phyloP scores from a whole-genome alignment of 208 protist species.

The Trichomonas tenax region DNA sequence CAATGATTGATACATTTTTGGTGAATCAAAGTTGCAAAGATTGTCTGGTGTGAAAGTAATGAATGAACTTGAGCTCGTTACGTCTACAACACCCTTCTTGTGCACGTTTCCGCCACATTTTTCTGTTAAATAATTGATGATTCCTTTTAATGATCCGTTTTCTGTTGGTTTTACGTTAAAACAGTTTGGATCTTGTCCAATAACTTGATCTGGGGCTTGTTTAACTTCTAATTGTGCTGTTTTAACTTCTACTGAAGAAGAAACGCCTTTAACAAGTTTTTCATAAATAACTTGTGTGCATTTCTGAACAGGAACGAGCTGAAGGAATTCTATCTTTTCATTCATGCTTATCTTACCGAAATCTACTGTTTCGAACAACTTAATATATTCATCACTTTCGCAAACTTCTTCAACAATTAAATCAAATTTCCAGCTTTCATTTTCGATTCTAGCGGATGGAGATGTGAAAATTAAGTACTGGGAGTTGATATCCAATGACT shows the following conservation, averaged over 20 bases:
- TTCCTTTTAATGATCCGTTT: not conserved
- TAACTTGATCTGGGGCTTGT: not conserved
- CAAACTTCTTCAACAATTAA: not conserved
- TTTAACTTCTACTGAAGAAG: too few relatives aligned
- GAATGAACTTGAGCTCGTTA: not conserved
- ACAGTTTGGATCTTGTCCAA: not conserved
- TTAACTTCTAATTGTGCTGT: not conserved
- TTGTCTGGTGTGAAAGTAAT: not conserved
- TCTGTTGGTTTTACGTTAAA: not conserved
- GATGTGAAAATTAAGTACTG: not conserved
- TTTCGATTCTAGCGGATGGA: not conserved
- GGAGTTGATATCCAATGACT: not conserved
- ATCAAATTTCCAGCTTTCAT: not conserved
- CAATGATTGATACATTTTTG: not conserved
- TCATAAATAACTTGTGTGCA: not conserved
- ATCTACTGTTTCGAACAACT: not conserved
- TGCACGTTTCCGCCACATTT: not conserved
- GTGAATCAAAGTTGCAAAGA: not conserved
- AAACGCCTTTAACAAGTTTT: not conserved
- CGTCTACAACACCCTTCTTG: not conserved
- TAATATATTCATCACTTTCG: not conserved
- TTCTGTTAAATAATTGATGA: not conserved
- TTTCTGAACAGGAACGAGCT: not conserved
- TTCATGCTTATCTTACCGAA: not conserved
- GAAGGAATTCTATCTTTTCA: not conserved